Base-by-base conservation (phyloP, 164 flowering plant species). In the Amborella trichopoda region DNA sequence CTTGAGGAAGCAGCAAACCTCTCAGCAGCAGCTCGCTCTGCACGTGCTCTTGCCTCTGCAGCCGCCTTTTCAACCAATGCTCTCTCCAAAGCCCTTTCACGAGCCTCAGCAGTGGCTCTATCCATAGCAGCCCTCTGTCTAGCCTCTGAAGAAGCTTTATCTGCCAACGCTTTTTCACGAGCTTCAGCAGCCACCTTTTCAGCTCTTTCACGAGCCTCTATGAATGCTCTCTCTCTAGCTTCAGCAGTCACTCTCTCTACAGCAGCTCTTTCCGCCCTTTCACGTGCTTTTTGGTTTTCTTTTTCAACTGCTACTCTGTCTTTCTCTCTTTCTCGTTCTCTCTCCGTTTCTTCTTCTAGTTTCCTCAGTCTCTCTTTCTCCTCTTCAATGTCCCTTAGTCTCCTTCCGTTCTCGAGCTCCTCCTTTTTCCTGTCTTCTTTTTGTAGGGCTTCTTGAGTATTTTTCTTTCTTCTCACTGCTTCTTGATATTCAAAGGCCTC, bases 101-200 rank as follows among this genome's bases (percentile, higher is more conserved):
- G 64, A 40, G 93, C 94, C 70, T 83, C 98, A 42, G 77, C 69
- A 28, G 85, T 80, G 46, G 94, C 96, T 58, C 93, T 69, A 60
- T 87, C 96, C 28, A 81, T 89, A 22, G 93, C 96, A 62, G 94
- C 89, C 52, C 93, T 89, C 62, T 79, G 85, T 46, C 75, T 75
- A 60, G 81, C 84, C 53, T 77, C 88, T 17, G 22, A 41, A 26
- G 74, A 61, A 53, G 74, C 64, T 64, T 73, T 82, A 13, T 78
- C 93, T 28, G 74, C 63, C 56, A 54, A 23, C 44, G 64, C 54
- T 46, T 69, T 72, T 40, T 60, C 60, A 24, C 55, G 66, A 22
- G 66, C 61, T 44, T 64, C 71, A 21, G 63, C 54, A 55, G 81
- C 60, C 28, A 72, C 63, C 70, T 69, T 80, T 41, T 66, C 81